Percentiles rank a stretch among this genome's conserved stretches.
Evolutionary conservation across 352 stramenopile genomes (phyloP).

Genomic region (Globisporangium mamillatum): DNA sequence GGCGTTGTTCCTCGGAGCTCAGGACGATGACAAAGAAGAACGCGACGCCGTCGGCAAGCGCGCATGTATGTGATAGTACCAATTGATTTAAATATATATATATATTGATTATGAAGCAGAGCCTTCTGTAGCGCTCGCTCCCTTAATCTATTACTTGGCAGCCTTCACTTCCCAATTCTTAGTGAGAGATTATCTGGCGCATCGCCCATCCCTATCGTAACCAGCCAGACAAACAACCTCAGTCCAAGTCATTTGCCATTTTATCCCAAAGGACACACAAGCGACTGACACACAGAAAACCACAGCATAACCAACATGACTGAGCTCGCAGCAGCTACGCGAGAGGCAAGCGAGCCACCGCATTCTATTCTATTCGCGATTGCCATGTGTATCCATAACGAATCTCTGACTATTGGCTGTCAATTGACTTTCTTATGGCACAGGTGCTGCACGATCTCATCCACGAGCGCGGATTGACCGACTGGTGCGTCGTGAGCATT

Average conservation of each 20-base stretch:
- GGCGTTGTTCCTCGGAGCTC: background rate
- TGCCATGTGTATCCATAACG: background rate
- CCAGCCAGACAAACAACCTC: background rate
- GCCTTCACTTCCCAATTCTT: no score
- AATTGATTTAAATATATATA: constrained; percentile 1
- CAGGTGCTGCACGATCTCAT: constrained; percentile 51
- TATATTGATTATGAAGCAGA: background rate
- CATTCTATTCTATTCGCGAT: background rate
- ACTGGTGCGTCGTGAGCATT: constrained; percentile 27
- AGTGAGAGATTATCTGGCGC: background rate
- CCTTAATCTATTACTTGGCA: no score
- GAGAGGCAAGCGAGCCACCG: constrained; percentile 1
- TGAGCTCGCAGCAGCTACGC: constrained; percentile 2
- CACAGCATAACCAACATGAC: constrained; percentile 1
- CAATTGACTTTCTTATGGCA: constrained; percentile 8
- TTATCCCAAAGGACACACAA: background rate
- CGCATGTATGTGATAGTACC: background rate
- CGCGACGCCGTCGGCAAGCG: background rate
- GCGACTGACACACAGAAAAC: background rate
- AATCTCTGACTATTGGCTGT: background rate
- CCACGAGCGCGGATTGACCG: constrained; percentile 28
- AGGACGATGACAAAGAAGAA: background rate
- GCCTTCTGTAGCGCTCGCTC: background rate
- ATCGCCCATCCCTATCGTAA: background rate
- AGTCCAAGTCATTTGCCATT: background rate